Conservation (phyloP, 106 monocot genomes). For the Gastrodia elata region DNA sequence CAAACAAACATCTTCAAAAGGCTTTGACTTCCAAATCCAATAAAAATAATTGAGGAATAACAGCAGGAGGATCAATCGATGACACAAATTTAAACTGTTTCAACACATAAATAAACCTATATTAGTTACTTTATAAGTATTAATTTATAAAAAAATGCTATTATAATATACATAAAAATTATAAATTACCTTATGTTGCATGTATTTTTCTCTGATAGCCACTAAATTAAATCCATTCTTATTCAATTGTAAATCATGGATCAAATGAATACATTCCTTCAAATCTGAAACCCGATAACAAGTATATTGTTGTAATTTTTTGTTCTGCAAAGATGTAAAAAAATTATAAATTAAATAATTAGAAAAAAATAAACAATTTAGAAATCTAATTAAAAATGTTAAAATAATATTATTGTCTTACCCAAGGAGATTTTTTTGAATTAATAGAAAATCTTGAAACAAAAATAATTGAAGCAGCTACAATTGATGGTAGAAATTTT, state of each 20-base stretch:
- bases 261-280: slow-evolving; percentile 35
- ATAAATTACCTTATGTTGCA: slow-evolving; percentile 28
- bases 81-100: slow-evolving; percentile 49
- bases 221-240: slow-evolving; percentile 21
- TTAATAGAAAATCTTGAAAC: slow-evolving; percentile 46
- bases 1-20: not conserved
- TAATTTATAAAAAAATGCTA: not conserved
- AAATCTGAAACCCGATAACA: slow-evolving; percentile 44
- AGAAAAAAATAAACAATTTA: not conserved
- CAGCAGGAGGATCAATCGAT: slow-evolving; percentile 11
- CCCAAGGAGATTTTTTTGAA: slow-evolving; percentile 48
- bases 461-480: slow-evolving; percentile 65
- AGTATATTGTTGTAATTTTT: slow-evolving; percentile 17
- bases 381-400: no score
- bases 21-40: not conserved
- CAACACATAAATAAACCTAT: not conserved
- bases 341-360: not conserved
- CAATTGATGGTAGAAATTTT: slow-evolving; percentile 43
- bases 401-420: no score
- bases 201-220: slow-evolving; percentile 54
- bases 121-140: not conserved
- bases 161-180: no score
- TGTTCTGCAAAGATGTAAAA: slow-evolving; percentile 14
- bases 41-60: slow-evolving; percentile 26
- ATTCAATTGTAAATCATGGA: slow-evolving; percentile 44